Evolutionary conservation across 2,329 filamentous ascomycete genomes (phyloP), one percentile per base, ranked within the genome.

Genomic region (Xylaria sp.): DNA sequence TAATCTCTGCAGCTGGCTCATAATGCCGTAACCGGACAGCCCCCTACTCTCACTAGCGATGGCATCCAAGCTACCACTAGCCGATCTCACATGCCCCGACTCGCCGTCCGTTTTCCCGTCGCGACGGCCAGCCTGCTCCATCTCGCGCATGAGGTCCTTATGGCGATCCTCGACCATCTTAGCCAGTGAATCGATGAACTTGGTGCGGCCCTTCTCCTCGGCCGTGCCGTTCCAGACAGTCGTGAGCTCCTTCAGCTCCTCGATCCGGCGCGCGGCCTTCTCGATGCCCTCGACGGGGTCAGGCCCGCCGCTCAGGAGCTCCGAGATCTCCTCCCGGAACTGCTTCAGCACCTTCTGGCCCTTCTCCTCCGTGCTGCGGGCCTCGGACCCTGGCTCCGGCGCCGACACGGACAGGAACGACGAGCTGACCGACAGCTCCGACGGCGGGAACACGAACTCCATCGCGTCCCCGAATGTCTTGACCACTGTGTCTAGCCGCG

Each of bases 211-310:
- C 77, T 91, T 96, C 75, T 98, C 95, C 78, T 99, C 95, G 0
- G 91, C 90, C 2, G 95, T 97, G n/a, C 93, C 93, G 74, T 90
- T 94, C 93, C 95, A 99, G 21, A 99, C 88, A n/a, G 79, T 79
- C 3, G 87, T 87, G 65, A 98, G 78, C 64, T 88, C 85, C 71
- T 92, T 89, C 58, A 98, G 81, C 72, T 91, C 87, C 71, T 92
- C 89, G 13, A 98, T 88, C 44, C 91, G 82, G 57, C 83, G 83
- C 11, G 85, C 85, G 0, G 95, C 95, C 59, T 88, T 87, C 66
- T 91, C 88, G 8, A 95, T 81, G 15, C 91, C 91, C 44, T 83
- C 82, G 11, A 88, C 80, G 0, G 86, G 83, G 44, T 89, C 87
- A 1, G 81, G 77, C 5, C 21, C 37, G n/a, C 37, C 37, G 3